Conservation (phyloP, 1,284 basidiomycete species). For the Hypsizygus ulmarius region DNA sequence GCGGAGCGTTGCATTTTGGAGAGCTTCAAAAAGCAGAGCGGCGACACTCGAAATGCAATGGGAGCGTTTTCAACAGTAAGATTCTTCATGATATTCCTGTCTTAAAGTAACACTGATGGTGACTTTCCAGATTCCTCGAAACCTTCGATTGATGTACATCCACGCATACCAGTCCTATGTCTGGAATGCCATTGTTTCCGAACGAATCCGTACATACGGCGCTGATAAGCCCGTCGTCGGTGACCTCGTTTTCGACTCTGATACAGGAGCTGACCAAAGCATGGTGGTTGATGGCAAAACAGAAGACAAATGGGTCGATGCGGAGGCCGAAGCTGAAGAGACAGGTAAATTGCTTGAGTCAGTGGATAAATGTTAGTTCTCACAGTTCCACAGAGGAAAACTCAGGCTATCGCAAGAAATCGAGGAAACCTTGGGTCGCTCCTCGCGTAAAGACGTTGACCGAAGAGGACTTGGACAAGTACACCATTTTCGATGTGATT, state of each 20-base stretch:
- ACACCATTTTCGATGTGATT: slow-evolving; percentile 90
- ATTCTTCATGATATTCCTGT: background rate
- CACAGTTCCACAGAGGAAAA: slow-evolving; percentile 25
- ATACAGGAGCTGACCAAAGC: slow-evolving; percentile 34
- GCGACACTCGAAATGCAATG: slow-evolving; percentile 79
- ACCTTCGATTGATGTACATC: slow-evolving; percentile 94
- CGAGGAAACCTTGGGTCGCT: slow-evolving; percentile 56
- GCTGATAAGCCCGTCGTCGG: slow-evolving; percentile 77
- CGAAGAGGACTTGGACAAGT: slow-evolving; percentile 71
- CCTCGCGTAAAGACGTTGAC: slow-evolving; percentile 76
- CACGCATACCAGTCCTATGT: slow-evolving; percentile 99
- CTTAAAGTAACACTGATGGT: slow-evolving; percentile 3
- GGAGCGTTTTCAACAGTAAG: slow-evolving; percentile 79
- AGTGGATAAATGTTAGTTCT: slow-evolving; percentile 42
- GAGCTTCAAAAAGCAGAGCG: slow-evolving; percentile 79
- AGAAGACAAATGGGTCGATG: too few relatives aligned
- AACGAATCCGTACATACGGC: slow-evolving; percentile 82
- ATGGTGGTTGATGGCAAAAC: slow-evolving; percentile 36
- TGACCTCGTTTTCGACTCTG: slow-evolving; percentile 77
- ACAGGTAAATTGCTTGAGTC: slow-evolving; percentile 25
- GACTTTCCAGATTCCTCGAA: slow-evolving; percentile 81
- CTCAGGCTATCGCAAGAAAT: slow-evolving; percentile 33
- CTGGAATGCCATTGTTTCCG: slow-evolving; percentile 96
- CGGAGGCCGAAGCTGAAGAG: slow-evolving; percentile 29
- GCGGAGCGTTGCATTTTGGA: slow-evolving; percentile 93